Conservation (phyloP, 2,329 filamentous ascomycete species). For the Penicillium fuscoglaucum region DNA sequence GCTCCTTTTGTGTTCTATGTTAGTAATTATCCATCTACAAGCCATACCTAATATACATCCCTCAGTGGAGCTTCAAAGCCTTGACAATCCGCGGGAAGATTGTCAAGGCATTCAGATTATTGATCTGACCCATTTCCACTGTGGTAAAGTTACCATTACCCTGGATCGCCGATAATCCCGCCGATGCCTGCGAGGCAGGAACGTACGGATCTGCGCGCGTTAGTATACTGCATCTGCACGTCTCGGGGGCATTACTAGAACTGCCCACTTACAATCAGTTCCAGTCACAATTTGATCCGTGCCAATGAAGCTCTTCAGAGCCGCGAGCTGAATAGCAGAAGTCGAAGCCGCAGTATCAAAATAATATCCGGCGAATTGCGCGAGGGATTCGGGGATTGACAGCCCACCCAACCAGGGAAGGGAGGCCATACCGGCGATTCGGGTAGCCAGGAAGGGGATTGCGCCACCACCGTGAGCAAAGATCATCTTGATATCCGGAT, state of each 20-base stretch:
- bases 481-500: conserved; percentile 25
- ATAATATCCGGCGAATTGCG: conserved; percentile 26
- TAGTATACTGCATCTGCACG: not conserved
- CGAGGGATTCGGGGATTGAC: conserved; percentile 14
- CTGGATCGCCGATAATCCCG: conserved; percentile 12
- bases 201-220: conserved; percentile 24
- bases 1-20: not conserved
- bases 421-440: conserved; percentile 24
- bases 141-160: conserved; percentile 24
- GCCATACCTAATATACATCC: not conserved
- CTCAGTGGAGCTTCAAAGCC: not conserved
- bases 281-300: conserved; percentile 24
- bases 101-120: conserved; percentile 25
- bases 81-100: conserved; percentile 23
- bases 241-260: not conserved
- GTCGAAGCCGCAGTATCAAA: conserved; percentile 23
- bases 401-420: conserved; percentile 21
- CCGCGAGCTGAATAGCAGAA: conserved; percentile 24
- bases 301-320: conserved; percentile 27
- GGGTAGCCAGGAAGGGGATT: conserved; percentile 24
- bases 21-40: not conserved
- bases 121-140: conserved; percentile 22
- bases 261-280: conserved; percentile 25
- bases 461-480: conserved; percentile 28
- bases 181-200: conserved; percentile 10